Conservation (phyloP, 495 filamentous ascomycete species). For the Haplographium delicatum region DNA sequence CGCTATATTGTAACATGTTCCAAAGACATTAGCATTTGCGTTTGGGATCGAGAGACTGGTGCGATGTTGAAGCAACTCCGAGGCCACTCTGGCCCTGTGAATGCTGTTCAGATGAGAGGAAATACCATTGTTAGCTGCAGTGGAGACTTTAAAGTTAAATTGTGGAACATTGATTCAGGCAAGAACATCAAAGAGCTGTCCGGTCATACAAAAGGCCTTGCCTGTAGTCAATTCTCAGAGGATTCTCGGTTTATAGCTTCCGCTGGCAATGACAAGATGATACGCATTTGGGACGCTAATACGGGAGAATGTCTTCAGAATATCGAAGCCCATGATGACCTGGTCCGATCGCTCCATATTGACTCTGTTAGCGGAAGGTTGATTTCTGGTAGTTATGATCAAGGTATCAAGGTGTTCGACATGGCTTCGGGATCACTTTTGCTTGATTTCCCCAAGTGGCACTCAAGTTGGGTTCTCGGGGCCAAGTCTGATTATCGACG, state of each 20-base stretch:
- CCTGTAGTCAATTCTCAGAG: conserved; percentile 91
- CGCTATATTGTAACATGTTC: conserved; percentile 92
- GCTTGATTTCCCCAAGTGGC: conserved; percentile 81
- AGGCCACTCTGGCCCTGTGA: conserved; percentile 87
- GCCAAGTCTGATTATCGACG: conserved; percentile 93
- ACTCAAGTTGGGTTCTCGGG: conserved; percentile 90
- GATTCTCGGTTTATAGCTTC: conserved; percentile 85
- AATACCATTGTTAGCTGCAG: conserved; percentile 87
- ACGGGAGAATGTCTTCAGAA: conserved; percentile 77
- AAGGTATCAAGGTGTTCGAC: conserved; percentile 87
- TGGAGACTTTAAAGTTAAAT: conserved; percentile 85
- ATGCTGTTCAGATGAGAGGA: conserved; percentile 88
- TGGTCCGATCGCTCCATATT: conserved; percentile 85
- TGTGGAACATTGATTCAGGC: conserved; percentile 89
- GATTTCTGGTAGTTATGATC: conserved; percentile 89
- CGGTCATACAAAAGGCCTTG: conserved; percentile 83
- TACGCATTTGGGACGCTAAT: conserved; percentile 89
- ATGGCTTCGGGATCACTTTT: conserved; percentile 66
- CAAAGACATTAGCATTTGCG: conserved; percentile 85
- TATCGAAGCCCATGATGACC: conserved; percentile 68
- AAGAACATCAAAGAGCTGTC: conserved; percentile 81
- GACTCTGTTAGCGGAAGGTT: conserved; percentile 78
- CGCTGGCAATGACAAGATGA: conserved; percentile 88
- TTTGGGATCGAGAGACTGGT: conserved; percentile 85
- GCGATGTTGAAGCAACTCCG: conserved; percentile 64